phyloP scores from a whole-genome alignment of 140 eudicot species.

The Flaveria floridana region DNA sequence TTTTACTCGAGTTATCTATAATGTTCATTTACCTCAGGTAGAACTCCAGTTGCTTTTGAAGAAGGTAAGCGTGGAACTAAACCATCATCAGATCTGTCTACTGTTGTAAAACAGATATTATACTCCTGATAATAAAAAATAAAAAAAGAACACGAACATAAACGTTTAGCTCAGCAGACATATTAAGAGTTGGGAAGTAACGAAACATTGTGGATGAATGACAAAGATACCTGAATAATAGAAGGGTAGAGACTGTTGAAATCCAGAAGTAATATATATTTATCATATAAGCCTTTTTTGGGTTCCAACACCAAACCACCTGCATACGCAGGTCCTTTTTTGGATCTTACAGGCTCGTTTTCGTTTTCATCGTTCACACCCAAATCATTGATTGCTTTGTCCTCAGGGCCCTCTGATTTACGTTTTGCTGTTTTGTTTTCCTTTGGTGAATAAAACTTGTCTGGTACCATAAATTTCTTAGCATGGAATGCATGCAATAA shows the following conservation, averaged over 20 bases:
- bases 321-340: slow-evolving; percentile 82
- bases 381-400: slow-evolving; percentile 46
- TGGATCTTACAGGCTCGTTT: slow-evolving; percentile 54
- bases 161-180: slow-evolving; percentile 6
- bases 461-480: slow-evolving; percentile 92
- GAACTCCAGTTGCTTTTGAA: slow-evolving; percentile 64
- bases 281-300: slow-evolving; percentile 90
- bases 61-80: slow-evolving; percentile 74
- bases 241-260: slow-evolving; percentile 99
- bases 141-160: slow-evolving; percentile 10
- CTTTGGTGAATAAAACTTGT: slow-evolving; percentile 62
- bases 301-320: slow-evolving; percentile 99
- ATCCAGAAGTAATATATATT: slow-evolving; percentile 85
- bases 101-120: slow-evolving; percentile 97
- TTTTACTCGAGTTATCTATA: slow-evolving; percentile 9
- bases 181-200: slow-evolving; percentile 18
- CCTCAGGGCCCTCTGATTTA: slow-evolving; percentile 50
- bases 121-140: slow-evolving; percentile 58
- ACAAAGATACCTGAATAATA: slow-evolving; percentile 75
- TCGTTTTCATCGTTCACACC: slow-evolving; percentile 60
- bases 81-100: slow-evolving; percentile 77
- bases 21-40: slow-evolving; percentile 71
- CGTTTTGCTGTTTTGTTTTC: slow-evolving; percentile 70
- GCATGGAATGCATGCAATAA: slow-evolving; percentile 94
- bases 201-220: slow-evolving; percentile 21